Conservation (phyloP, 495 filamentous ascomycete species). For the Annulohypoxylon bovei region DNA sequence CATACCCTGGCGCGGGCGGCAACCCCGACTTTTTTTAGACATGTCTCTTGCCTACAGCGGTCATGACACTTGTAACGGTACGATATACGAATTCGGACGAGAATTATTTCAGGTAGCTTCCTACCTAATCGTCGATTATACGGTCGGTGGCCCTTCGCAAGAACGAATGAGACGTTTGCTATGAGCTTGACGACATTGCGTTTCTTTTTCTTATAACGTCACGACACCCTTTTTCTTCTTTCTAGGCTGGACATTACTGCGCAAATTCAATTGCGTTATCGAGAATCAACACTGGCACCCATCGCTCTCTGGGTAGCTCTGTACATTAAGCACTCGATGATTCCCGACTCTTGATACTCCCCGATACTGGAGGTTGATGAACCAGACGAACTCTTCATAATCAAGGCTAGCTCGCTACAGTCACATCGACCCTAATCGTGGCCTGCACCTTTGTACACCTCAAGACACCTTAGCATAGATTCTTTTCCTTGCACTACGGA, state of each 20-base stretch:
- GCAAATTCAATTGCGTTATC: conserved; percentile 28
- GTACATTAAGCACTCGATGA: conserved; percentile 45
- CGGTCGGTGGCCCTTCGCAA: conserved; percentile 30
- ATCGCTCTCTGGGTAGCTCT: conserved; percentile 33
- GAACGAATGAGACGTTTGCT: conserved; percentile 45
- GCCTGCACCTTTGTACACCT: conserved; percentile 40
- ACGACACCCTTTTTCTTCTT: conserved; percentile 21
- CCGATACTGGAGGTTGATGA: conserved; percentile 23
- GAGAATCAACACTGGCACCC: conserved; percentile 27
- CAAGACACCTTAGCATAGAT: conserved; percentile 38
- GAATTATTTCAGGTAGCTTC: conserved; percentile 33
- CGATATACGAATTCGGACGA: conserved; percentile 45
- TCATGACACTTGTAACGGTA: conserved; percentile 47
- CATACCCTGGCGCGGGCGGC: conserved; percentile 38
- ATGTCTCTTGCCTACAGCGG: conserved; percentile 12
- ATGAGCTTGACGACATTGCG: conserved; percentile 45
- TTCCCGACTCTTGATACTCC: conserved; percentile 22
- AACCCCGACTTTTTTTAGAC: conserved; percentile 46
- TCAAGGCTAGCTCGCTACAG: conserved; percentile 15
- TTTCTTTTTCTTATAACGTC: conserved; percentile 33
- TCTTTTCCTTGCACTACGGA: conserved; percentile 23
- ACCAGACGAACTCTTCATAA: conserved; percentile 15
- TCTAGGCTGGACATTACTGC: conserved; percentile 21
- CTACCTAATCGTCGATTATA: conserved; percentile 33
- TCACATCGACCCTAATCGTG: conserved; percentile 21